These are phyloP conservation scores for Xylariaceae sp. DNA, from an alignment of 2,329 filamentous ascomycete species.

Conservation along the genomic window DNA sequence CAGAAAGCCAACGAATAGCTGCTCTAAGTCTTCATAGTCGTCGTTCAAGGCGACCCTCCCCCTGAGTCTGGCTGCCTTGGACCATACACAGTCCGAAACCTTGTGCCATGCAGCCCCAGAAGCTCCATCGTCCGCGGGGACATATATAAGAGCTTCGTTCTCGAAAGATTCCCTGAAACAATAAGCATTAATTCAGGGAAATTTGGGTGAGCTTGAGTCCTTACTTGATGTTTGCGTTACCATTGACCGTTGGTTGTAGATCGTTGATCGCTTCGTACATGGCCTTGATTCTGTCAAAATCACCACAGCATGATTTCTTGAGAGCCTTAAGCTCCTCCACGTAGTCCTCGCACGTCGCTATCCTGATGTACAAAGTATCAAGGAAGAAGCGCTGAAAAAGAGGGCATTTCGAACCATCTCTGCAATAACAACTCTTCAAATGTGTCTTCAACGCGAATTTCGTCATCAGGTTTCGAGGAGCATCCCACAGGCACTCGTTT, in stretches of 20 bases:
- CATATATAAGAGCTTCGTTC: constrained; percentile 10
- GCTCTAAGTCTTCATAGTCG: constrained; percentile 24
- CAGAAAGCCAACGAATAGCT: constrained; percentile 27
- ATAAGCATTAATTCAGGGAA: not conserved
- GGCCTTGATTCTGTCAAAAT: constrained; percentile 1
- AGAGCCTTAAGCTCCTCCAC: constrained; percentile 4
- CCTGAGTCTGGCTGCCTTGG: constrained; percentile 23
- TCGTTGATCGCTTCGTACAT: constrained; percentile 1
- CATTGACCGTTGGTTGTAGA: not conserved
- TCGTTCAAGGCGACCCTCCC: constrained; percentile 24
- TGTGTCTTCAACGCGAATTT: constrained; percentile 2
- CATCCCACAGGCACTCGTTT: constrained; percentile 1
- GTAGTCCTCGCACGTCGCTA: constrained; percentile 1
- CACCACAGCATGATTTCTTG: not conserved
- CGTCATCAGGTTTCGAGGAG: not conserved
- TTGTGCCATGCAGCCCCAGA: constrained; percentile 23
- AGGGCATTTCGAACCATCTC: not conserved
- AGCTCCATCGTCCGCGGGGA: not conserved
- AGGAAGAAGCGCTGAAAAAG: constrained; percentile 4
- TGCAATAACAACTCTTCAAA: not conserved
- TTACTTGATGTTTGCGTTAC: not conserved
- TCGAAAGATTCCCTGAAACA: constrained; percentile 9
- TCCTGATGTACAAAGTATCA: not conserved
- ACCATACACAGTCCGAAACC: constrained; percentile 30
- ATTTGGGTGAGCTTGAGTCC: not conserved